These are phyloP conservation scores for Suillus lakei DNA, from an alignment of 768 basidiomycete genomes.

Conservation along the genomic window DNA sequence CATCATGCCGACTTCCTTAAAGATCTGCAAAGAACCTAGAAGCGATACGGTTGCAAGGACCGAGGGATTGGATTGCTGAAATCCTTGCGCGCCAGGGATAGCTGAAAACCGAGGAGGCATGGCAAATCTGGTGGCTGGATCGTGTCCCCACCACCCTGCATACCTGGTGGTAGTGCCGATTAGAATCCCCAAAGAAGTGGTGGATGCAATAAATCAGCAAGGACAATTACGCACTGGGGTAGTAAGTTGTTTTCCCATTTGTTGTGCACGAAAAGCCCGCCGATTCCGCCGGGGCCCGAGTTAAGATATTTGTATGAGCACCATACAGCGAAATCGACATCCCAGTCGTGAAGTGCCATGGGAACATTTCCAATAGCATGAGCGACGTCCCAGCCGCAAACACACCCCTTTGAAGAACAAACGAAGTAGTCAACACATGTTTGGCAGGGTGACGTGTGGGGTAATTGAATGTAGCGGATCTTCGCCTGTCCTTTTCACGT, in stretches of 20 bases:
- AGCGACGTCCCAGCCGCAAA: constrained; percentile 96
- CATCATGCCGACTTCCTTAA: constrained; percentile 82
- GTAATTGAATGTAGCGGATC: constrained; percentile 19
- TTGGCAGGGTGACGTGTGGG: constrained; percentile 14
- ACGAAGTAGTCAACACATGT: constrained; percentile 19
- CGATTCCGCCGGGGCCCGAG: constrained; percentile 96
- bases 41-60: constrained; percentile 80
- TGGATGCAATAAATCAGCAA: constrained; percentile 16
- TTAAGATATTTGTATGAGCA: constrained; percentile 99
- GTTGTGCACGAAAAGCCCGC: constrained; percentile 88
- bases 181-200: constrained; percentile 14
- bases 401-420: constrained; percentile 69
- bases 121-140: constrained; percentile 81
- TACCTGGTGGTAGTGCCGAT: constrained; percentile 52
- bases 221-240: constrained; percentile 59
- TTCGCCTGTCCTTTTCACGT: constrained; percentile 14
- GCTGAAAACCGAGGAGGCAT: constrained; percentile 88
- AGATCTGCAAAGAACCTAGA: constrained; percentile 80
- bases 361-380: constrained; percentile 96
- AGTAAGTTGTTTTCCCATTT: constrained; percentile 69
- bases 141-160: constrained; percentile 99
- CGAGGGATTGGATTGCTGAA: constrained; percentile 95
- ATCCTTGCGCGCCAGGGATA: constrained; percentile 90
- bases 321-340: constrained; percentile 97
- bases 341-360: constrained; percentile 88